Conservation (phyloP, 768 basidiomycete genomes). For the Crassisporium funariophilum region DNA sequence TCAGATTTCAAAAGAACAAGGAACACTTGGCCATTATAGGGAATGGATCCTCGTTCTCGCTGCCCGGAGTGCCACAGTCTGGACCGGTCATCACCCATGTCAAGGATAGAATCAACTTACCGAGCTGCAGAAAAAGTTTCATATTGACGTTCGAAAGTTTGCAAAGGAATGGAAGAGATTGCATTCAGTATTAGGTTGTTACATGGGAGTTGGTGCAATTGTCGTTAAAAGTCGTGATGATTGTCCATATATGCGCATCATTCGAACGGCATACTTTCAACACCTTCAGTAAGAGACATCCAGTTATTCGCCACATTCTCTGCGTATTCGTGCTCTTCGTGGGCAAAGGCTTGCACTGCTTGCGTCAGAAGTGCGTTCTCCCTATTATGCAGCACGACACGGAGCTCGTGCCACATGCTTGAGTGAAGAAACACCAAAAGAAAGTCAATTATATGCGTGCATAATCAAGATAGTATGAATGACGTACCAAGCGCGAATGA, state of each 20-base stretch:
- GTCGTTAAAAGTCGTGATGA: constrained; percentile 11
- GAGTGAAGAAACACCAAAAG: not conserved
- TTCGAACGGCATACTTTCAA: constrained; percentile 87
- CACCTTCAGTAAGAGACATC: constrained; percentile 67
- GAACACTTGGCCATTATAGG: too few species aligned
- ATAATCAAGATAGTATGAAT: not conserved
- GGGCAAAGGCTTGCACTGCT: constrained; percentile 70
- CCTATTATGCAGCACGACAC: constrained; percentile 87
- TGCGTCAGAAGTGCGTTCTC: constrained; percentile 83
- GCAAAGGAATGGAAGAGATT: too few species aligned
- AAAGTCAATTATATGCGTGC: constrained; percentile 10
- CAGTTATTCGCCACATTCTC: constrained; percentile 70
- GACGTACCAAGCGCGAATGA: constrained; percentile 82
- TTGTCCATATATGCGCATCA: constrained; percentile 33
- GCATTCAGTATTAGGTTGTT: too few species aligned
- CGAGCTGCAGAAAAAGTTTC: too few species aligned
- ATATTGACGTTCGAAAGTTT: too few species aligned
- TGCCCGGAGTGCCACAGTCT: too few species aligned
- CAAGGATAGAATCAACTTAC: too few species aligned
- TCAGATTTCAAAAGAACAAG: too few species aligned
- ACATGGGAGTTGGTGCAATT: too few species aligned
- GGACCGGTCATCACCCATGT: too few species aligned
- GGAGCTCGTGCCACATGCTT: constrained; percentile 96
- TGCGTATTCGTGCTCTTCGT: constrained; percentile 71
- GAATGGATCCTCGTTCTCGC: too few species aligned